Evolutionary conservation across 2,329 filamentous ascomycete species (phyloP).

Genomic region (Diplodia sapinea): DNA sequence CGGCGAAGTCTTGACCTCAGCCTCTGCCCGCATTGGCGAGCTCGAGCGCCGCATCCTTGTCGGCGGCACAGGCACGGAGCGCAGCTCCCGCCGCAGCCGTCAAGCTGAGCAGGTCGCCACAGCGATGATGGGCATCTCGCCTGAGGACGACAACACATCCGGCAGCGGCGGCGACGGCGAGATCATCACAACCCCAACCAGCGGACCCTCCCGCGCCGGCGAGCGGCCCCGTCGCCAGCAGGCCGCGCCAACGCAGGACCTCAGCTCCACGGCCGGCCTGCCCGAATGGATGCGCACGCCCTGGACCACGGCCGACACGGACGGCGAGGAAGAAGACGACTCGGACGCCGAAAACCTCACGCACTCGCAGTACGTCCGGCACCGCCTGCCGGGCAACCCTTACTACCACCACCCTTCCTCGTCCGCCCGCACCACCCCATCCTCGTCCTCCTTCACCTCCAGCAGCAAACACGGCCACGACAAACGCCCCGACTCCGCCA

Average conservation of each 20-base stretch:
- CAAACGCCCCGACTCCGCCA: slow-evolving; percentile 26
- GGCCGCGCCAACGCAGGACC: not conserved
- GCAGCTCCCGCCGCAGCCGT: slow-evolving; percentile 36
- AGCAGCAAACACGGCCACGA: slow-evolving; percentile 17
- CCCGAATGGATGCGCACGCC: slow-evolving; percentile 27
- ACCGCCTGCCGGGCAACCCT: slow-evolving; percentile 11
- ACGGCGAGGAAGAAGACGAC: not conserved
- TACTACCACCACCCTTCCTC: not conserved
- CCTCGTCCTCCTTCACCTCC: not conserved
- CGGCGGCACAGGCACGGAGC: slow-evolving; percentile 43
- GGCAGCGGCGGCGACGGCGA: slow-evolving; percentile 55
- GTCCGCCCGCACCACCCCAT: not conserved
- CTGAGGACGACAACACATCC: slow-evolving; percentile 50
- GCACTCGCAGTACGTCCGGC: slow-evolving; percentile 1
- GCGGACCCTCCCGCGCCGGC: slow-evolving; percentile 36
- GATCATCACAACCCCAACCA: slow-evolving; percentile 1
- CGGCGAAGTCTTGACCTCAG: slow-evolving; percentile 37
- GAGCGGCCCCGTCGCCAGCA: not conserved
- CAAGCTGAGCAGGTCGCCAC: slow-evolving; percentile 37
- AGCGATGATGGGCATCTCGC: slow-evolving; percentile 26
- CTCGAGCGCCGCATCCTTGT: slow-evolving; percentile 59
- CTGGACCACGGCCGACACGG: not conserved
- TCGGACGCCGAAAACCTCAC: slow-evolving; percentile 2
- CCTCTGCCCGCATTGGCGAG: slow-evolving; percentile 61
- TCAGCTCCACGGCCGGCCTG: not conserved